Evolutionary conservation across 257 asterid species (phyloP).

Genomic region (Petrea volubilis): DNA sequence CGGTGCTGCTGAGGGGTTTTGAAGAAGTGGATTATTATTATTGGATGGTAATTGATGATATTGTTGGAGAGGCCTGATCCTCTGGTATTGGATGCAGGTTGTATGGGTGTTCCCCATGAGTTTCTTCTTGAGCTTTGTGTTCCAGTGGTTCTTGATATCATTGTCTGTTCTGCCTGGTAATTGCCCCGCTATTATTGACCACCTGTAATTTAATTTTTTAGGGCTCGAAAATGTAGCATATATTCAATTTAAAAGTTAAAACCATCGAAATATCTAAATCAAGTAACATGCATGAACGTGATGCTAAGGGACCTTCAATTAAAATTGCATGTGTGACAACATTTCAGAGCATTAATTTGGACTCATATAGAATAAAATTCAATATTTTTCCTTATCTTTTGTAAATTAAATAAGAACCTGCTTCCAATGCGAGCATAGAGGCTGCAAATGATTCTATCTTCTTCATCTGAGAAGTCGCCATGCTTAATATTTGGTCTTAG

Average conservation of each 20-base stretch:
- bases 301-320: no score
- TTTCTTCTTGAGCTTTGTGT: slow-evolving; percentile 88
- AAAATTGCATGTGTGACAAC: no score
- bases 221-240: no score
- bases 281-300: no score
- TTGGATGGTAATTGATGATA: neutral
- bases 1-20: slow-evolving; percentile 16
- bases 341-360: no score
- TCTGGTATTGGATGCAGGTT: slow-evolving; percentile 29
- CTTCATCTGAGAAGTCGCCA: slow-evolving; percentile 80
- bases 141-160: slow-evolving; percentile 90
- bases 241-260: no score
- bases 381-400: no score
- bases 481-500: slow-evolving; percentile 80
- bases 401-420: slow-evolving; percentile 39
- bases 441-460: slow-evolving; percentile 68
- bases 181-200: slow-evolving; percentile 74
- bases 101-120: slow-evolving; percentile 18
- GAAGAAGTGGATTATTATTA: slow-evolving; percentile 10
- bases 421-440: slow-evolving; percentile 79
- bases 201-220: slow-evolving; percentile 35
- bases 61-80: slow-evolving; percentile 18
- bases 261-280: no score
- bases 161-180: slow-evolving; percentile 88
- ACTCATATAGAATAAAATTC: no score